A percentile compares a stretch with the other conserved stretches of the same genome.
Conservation (phyloP, 192 early-diverging fungal genomes). For the Podila minutissima region DNA sequence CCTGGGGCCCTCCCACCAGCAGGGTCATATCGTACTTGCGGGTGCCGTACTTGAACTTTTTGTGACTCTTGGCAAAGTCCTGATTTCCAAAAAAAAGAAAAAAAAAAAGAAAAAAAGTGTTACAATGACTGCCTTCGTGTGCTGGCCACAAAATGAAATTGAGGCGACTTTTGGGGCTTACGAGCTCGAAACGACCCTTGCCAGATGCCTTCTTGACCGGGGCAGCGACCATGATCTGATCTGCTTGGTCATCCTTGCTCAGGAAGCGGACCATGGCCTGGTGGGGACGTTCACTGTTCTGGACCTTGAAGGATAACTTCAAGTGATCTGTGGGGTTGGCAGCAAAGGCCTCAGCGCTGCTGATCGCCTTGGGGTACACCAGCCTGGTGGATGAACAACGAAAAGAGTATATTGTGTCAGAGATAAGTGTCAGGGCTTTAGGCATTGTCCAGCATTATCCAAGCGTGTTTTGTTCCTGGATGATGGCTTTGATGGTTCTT, state of each 20-base stretch:
- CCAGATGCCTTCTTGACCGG: conserved; percentile 37
- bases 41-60: conserved; percentile 32
- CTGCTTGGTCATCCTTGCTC: conserved; percentile 48
- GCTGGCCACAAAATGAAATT: background rate
- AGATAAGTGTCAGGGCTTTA: background rate
- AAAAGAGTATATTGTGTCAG: background rate
- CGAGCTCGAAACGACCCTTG: conserved; percentile 45
- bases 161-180: conserved; percentile 9
- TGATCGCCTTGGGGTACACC: conserved; percentile 32
- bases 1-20: conserved; percentile 33
- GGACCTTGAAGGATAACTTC: conserved; percentile 46
- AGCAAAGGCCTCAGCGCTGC: background rate
- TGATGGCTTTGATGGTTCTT: background rate
- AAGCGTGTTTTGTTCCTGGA: background rate
- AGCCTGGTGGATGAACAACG: conserved; percentile 16
- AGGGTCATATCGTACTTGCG: conserved; percentile 44
- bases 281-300: conserved; percentile 39
- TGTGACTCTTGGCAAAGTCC: conserved; percentile 20
- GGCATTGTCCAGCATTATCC: background rate
- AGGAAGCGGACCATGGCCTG: conserved; percentile 50
- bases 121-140: background rate
- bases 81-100: background rate
- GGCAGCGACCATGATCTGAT: conserved; percentile 44
- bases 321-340: conserved; percentile 25
- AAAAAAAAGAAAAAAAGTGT: background rate